phyloP scores from a whole-genome alignment of 1,139 yeast species.

The Geotrichum candidum region DNA sequence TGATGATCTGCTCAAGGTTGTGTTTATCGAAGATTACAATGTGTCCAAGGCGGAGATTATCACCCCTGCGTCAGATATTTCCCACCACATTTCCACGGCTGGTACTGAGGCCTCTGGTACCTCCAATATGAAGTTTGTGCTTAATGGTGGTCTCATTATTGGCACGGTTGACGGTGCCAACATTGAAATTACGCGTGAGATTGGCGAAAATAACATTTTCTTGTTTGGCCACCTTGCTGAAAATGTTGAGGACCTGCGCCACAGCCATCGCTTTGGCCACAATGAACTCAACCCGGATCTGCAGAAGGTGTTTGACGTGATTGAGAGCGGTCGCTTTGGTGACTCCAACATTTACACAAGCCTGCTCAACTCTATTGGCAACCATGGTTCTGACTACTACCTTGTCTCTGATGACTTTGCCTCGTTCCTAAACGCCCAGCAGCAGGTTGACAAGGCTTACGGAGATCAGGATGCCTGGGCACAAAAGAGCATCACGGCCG shows the following conservation, averaged over 20 bases:
- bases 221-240: conserved; percentile 87
- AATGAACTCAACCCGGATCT: conserved; percentile 49
- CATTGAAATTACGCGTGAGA: conserved; percentile 88
- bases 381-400: conserved; percentile 67
- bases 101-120: conserved; percentile 98
- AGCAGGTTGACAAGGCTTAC: conserved; percentile 66
- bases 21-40: conserved; percentile 85
- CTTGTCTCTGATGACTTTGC: conserved; percentile 86
- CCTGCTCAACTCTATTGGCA: conserved; percentile 58
- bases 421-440: conserved; percentile 75
- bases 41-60: conserved; percentile 92
- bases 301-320: conserved; percentile 56
- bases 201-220: conserved; percentile 89
- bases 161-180: conserved; percentile 98
- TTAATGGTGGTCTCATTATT: conserved; percentile 88
- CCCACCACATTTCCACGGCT: conserved; percentile 95
- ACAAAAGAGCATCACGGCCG: conserved; percentile 67
- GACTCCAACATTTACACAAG: conserved; percentile 60
- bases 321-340: conserved; percentile 69
- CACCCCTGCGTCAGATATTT: conserved; percentile 82
- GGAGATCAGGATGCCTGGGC: conserved; percentile 66
- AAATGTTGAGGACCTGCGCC: conserved; percentile 79
- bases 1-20: conserved; percentile 73
- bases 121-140: conserved; percentile 89
- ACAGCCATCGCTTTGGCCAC: conserved; percentile 56